These are phyloP conservation scores for Saprolegnia diclina DNA, from an alignment of 352 stramenopile species.

Conservation along the genomic window DNA sequence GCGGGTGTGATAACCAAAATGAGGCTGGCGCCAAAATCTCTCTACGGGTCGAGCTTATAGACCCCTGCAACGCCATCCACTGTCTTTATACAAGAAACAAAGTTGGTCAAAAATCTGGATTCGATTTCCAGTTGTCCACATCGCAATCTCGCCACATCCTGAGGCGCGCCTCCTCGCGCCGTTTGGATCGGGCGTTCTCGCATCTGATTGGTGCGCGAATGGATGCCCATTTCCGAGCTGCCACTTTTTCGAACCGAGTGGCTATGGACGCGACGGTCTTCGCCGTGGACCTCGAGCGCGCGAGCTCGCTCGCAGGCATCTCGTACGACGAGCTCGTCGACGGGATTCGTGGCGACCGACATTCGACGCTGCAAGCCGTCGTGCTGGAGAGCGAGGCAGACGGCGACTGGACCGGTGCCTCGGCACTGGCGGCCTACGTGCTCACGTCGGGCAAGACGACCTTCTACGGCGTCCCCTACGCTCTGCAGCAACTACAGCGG, in stretches of 20 bases:
- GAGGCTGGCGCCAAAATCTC: too few species aligned
- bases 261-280: slow-evolving; percentile 4
- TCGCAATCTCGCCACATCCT: too few species aligned
- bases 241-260: background rate
- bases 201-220: background rate
- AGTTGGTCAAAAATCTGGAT: too few species aligned
- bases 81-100: too few species aligned
- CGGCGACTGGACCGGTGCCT: background rate
- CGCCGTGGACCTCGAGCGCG: slow-evolving; percentile 13
- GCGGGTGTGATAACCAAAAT: too few species aligned
- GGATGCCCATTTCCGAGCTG: background rate
- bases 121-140: too few species aligned
- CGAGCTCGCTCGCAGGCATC: slow-evolving; percentile 16
- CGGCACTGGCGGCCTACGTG: slow-evolving; percentile 5
- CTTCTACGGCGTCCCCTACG: slow-evolving; percentile 10
- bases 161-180: too few species aligned
- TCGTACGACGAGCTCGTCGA: slow-evolving; percentile 24
- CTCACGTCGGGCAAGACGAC: slow-evolving; percentile 21
- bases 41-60: too few species aligned
- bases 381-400: slow-evolving; percentile 13
- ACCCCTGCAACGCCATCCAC: too few species aligned
- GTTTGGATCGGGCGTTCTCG: too few species aligned
- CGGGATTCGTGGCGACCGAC: slow-evolving; percentile 7
- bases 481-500: slow-evolving; percentile 38
- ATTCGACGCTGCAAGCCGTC: slow-evolving; percentile 14